Conservation (phyloP, 331 rosid species). For the Saraca asoca region DNA sequence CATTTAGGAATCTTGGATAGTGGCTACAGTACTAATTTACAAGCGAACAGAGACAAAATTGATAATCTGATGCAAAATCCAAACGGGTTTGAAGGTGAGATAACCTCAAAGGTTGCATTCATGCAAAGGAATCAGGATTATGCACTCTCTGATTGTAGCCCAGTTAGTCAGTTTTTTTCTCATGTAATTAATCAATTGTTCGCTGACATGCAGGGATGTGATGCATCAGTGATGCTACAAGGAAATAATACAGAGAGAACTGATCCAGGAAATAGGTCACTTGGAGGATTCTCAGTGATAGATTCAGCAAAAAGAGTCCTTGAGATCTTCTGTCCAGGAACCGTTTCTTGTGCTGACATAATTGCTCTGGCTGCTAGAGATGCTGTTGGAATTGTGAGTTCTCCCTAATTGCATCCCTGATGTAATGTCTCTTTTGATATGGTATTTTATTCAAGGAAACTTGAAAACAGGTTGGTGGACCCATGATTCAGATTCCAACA, state of each 20-base stretch:
- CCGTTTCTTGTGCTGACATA: constrained; percentile 91
- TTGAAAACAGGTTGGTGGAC: constrained; percentile 73
- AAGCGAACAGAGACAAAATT: neutral
- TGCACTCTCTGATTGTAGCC: no score
- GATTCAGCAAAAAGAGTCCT: constrained; percentile 71
- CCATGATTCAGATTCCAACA: constrained; percentile 62
- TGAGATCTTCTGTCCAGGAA: constrained; percentile 70
- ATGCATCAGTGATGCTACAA: constrained; percentile 74
- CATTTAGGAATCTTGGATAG: neutral
- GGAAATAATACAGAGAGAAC: constrained; percentile 78
- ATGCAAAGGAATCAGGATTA: neutral
- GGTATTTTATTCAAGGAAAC: constrained; percentile 15
- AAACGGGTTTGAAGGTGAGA: constrained; percentile 1
- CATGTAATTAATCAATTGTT: neutral
- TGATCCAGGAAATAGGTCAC: constrained; percentile 79
- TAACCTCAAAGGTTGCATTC: constrained; percentile 25
- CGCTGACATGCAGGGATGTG: constrained; percentile 69
- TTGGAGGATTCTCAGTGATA: constrained; percentile 81
- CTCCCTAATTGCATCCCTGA: constrained; percentile 19
- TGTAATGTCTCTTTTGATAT: constrained; percentile 4
- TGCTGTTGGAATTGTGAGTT: constrained; percentile 77
- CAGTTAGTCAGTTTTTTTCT: neutral
- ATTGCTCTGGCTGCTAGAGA: constrained; percentile 89
- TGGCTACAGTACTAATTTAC: neutral
- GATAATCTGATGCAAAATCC: constrained; percentile 9